Base-by-base conservation (phyloP, 1,139 yeast species). In the Geotrichum aggregatum region DNA sequence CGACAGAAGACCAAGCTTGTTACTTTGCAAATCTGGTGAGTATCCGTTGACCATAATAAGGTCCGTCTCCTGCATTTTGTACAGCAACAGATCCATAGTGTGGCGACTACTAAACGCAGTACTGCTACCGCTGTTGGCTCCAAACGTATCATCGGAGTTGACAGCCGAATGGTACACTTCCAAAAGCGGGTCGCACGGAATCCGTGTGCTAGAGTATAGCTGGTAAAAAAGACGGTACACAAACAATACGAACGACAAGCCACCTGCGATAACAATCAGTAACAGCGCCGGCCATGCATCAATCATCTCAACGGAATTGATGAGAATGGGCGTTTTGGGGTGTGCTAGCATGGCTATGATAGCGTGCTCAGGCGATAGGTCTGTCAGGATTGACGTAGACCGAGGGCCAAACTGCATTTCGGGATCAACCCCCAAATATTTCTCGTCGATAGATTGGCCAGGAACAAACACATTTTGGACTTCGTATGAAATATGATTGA, bases 1-100 rank as follows among this genome's bases (percentile, higher is more conserved):
- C 3, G 47, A 18, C 13, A 44, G n/a, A 14, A 44, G 24, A 14
- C 47, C 47, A 34, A 44, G 33, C 22, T 44, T 44, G 41, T 44
- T 44, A 33, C 41, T 33, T 8, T 34, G 34, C 33, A 22, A n/a
- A 5, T 44, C 47, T 7, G 47, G 47, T 1, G 34, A 34, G 33
- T 44, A 44, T 5, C 47, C 47, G 14, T 44, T 33, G n/a, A 44
- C 47, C 47, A 44, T 44, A 11, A 44, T 21, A 7, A 44, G 33
- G 34, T 44, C 47, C 6, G 41, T 34, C 3, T 44, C 47, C 14
- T 44, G 47, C 40, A 44, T 33, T 35, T 44, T 44, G 14, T 34
- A 31, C 13, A 44, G 14, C 13, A 44, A 36, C 13, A 31, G 22
- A 31, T 44, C 47, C 14, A 35, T 18, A 3, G 33, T 34, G 13